A percentile compares a stretch with the other conserved stretches of the same genome.
These are phyloP conservation scores for Talaromyces nanjingensis DNA, from an alignment of 495 filamentous ascomycete species.

Conservation along the genomic window DNA sequence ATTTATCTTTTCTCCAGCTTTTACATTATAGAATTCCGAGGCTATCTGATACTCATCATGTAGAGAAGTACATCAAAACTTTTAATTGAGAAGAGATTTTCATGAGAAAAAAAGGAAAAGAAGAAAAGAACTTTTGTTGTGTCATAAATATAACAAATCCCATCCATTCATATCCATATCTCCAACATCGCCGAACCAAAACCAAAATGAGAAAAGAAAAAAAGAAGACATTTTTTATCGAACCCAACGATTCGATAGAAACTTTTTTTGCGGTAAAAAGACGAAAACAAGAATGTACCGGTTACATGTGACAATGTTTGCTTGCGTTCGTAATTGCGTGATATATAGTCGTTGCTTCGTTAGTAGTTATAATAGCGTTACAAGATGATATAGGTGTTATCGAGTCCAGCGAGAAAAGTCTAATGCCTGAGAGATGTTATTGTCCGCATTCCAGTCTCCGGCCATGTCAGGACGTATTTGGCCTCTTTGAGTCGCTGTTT, in stretches of 20 bases:
- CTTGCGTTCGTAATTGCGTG: constrained; percentile 2
- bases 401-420: constrained; percentile 41
- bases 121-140: background rate
- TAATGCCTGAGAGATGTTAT: constrained; percentile 33
- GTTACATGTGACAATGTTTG: background rate
- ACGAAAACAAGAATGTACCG: background rate
- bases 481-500: constrained; percentile 20
- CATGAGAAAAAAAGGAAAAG: background rate
- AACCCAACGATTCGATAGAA: background rate
- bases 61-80: background rate
- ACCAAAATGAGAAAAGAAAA: background rate
- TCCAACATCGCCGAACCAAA: background rate
- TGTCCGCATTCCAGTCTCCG: constrained; percentile 38
- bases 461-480: constrained; percentile 24
- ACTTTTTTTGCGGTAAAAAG: background rate
- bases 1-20: background rate
- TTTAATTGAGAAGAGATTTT: background rate
- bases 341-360: constrained; percentile 8
- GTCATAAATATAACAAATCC: background rate
- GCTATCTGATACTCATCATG: too few relatives aligned
- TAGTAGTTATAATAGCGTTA: background rate
- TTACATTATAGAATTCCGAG: too few relatives aligned
- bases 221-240: background rate
- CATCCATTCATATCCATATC: background rate
- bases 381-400: constrained; percentile 10